Conservation (phyloP, 176 grass and related monocot species). For the Pontederia paniculata region DNA sequence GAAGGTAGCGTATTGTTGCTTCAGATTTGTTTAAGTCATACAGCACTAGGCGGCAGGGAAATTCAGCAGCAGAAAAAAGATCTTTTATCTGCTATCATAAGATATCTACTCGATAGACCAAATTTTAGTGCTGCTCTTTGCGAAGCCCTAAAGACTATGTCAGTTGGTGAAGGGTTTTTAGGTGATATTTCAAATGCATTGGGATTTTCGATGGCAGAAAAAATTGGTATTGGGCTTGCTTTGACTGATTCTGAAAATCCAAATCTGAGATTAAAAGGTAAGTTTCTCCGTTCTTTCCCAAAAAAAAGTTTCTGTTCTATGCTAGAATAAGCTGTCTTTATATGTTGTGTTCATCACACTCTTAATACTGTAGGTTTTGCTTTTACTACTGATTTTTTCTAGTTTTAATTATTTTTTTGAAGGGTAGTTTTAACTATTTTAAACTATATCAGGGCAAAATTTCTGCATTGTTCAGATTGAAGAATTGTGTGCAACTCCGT, state of each 20-base stretch:
- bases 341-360: background rate
- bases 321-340: background rate
- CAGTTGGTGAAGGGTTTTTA: constrained; percentile 40
- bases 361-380: no score
- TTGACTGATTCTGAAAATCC: constrained; percentile 68
- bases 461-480: constrained; percentile 67
- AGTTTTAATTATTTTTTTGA: background rate
- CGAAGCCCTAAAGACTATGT: constrained; percentile 46
- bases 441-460: constrained; percentile 43
- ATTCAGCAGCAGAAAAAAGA: constrained; percentile 28
- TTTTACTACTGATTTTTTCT: background rate
- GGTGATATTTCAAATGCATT: constrained; percentile 60
- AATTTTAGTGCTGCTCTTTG: constrained; percentile 58
- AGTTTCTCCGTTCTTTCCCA: no score
- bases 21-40: constrained; percentile 62
- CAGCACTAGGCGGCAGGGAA: constrained; percentile 28
- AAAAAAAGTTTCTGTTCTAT: no score
- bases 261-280: constrained; percentile 53
- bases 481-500: constrained; percentile 51
- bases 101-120: constrained; percentile 57
- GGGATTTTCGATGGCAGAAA: constrained; percentile 51
- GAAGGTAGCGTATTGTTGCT: constrained; percentile 64
- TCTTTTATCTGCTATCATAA: constrained; percentile 42
- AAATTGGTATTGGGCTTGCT: constrained; percentile 57
- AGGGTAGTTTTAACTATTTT: constrained; percentile 3